phyloP scores from a whole-genome alignment of 2,329 filamentous ascomycete genomes.

The Diaporthe citrichinensis region DNA sequence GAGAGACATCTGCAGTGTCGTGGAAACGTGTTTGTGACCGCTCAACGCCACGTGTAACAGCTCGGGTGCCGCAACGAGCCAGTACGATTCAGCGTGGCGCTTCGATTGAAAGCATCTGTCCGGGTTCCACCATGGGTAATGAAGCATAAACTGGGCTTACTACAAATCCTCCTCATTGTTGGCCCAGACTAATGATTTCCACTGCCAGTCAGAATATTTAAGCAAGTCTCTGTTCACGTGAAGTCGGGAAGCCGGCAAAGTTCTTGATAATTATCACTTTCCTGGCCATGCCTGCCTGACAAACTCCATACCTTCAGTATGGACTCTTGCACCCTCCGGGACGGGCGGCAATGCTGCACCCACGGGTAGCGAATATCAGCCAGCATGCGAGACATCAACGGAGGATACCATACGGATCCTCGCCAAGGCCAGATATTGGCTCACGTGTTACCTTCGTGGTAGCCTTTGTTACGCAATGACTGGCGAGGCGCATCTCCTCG shows the following conservation, averaged over 20 bases:
- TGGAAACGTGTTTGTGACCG: neutral
- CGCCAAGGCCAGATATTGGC: constrained; percentile 14
- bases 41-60: neutral
- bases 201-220: too few relatives aligned
- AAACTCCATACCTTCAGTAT: neutral
- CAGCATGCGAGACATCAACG: neutral
- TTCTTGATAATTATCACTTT: neutral
- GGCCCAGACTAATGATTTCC: neutral
- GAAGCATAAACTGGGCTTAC: neutral
- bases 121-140: neutral
- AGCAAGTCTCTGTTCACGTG: neutral
- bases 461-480: constrained; percentile 15
- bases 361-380: too few relatives aligned
- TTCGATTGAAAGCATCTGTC: neutral
- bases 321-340: neutral
- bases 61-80: neutral
- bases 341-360: neutral
- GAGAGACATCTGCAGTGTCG: neutral
- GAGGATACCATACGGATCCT: neutral
- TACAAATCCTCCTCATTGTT: neutral
- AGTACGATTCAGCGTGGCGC: neutral
- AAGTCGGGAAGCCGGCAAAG: neutral
- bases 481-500: neutral
- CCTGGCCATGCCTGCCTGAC: neutral
- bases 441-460: constrained; percentile 12